Conservation (phyloP, 1,284 basidiomycete genomes). For the Abortiporus biennis region DNA sequence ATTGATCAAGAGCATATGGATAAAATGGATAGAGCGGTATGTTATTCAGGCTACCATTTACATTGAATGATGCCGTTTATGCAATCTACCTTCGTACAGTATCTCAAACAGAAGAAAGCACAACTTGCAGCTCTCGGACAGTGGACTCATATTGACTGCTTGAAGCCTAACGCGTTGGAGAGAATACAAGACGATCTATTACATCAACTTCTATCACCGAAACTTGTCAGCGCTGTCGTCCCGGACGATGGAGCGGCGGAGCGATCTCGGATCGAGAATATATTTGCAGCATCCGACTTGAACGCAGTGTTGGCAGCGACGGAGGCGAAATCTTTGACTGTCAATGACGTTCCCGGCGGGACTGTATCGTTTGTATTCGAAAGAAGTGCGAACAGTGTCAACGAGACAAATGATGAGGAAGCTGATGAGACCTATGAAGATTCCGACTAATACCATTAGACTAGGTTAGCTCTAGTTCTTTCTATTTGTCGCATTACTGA, state of each 20-base stretch:
- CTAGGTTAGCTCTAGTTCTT: not conserved
- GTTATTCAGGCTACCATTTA: conserved; percentile 12
- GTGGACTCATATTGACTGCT: conserved; percentile 85
- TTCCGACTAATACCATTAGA: not conserved
- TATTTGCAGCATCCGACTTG: conserved; percentile 38
- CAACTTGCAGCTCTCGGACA: conserved; percentile 80
- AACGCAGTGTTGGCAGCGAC: conserved; percentile 33
- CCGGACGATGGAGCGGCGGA: conserved; percentile 2
- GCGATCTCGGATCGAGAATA: conserved; percentile 27
- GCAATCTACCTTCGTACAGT: conserved; percentile 33
- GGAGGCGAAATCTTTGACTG: conserved; percentile 17
- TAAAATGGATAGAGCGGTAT: conserved; percentile 51
- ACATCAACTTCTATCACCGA: conserved; percentile 38
- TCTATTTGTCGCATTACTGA: no score
- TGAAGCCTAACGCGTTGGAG: conserved; percentile 38
- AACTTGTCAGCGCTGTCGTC: conserved; percentile 4
- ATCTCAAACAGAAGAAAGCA: conserved; percentile 64
- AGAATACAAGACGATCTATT: conserved; percentile 61
- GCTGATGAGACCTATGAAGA: not conserved
- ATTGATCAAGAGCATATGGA: conserved; percentile 41
- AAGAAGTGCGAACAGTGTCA: conserved; percentile 33
- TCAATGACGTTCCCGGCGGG: conserved; percentile 53
- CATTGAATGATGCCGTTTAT: conserved; percentile 3
- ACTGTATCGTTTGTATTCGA: conserved; percentile 70
- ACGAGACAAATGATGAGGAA: not conserved